phyloP scores from a whole-genome alignment of 805 yeast species.

The Candida nonsorbophila region DNA sequence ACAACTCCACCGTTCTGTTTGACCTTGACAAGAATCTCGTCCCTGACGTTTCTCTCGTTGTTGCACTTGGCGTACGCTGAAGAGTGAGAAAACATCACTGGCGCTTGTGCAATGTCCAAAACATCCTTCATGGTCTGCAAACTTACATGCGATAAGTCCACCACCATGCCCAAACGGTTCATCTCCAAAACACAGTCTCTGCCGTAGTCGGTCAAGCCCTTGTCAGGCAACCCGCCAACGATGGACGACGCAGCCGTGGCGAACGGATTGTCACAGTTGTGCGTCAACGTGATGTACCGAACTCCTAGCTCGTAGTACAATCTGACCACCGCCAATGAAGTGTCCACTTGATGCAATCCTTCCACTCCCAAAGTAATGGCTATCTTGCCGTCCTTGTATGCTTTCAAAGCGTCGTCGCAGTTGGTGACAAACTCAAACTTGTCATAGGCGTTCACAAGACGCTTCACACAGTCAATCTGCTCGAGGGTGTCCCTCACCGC shows the following conservation, averaged over 20 bases:
- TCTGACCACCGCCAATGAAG: constrained; percentile 44
- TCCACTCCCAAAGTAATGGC: constrained; percentile 50
- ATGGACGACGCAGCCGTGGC: constrained; percentile 50
- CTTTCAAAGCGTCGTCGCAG: constrained; percentile 35
- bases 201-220: constrained; percentile 40
- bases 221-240: constrained; percentile 40
- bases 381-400: constrained; percentile 28
- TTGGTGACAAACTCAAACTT: constrained; percentile 35
- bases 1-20: constrained; percentile 43
- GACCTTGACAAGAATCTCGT: constrained; percentile 36
- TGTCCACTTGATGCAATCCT: constrained; percentile 49
- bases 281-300: constrained; percentile 50
- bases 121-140: constrained; percentile 44
- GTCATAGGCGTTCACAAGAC: constrained; percentile 37
- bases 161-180: constrained; percentile 51
- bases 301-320: constrained; percentile 47
- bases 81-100: constrained; percentile 47
- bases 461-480: constrained; percentile 46
- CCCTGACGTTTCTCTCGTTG: constrained; percentile 46
- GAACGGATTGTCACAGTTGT: constrained; percentile 54
- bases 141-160: constrained; percentile 46
- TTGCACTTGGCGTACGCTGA: constrained; percentile 35
- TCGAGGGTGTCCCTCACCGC: constrained; percentile 51
- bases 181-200: constrained; percentile 38
- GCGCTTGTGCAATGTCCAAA: constrained; percentile 34